Percentiles rank a stretch among this genome's conserved stretches.
phyloP scores from a whole-genome alignment of 352 stramenopile species.

The Pythium utonaiense region DNA sequence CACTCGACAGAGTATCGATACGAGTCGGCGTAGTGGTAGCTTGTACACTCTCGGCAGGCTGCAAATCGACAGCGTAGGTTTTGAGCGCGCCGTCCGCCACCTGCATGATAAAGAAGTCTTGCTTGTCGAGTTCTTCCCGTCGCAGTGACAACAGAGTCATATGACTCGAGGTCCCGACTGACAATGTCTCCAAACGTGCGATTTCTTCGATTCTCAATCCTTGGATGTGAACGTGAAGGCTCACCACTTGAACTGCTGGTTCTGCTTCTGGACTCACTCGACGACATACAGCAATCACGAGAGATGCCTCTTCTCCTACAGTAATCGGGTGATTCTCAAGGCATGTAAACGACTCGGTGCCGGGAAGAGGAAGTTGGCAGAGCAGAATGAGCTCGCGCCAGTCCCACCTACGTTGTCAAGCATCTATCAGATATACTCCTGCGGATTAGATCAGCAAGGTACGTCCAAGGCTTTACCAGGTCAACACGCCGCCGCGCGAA shows the following conservation, averaged over 20 bases:
- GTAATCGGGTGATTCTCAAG: neutral
- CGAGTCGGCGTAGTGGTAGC: neutral
- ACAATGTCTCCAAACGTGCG: no score
- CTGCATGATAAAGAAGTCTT: neutral
- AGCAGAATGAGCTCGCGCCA: slow-evolving; percentile 21
- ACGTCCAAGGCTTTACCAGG: slow-evolving; percentile 15
- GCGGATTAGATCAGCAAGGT: neutral
- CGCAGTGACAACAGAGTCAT: neutral
- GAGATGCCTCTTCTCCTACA: neutral
- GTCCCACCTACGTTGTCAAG: slow-evolving; percentile 21
- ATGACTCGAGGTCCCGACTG: neutral
- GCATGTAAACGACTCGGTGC: slow-evolving; percentile 1
- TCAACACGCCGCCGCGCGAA: slow-evolving; percentile 6
- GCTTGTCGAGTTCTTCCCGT: neutral
- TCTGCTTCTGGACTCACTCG: neutral
- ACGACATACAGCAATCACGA: neutral
- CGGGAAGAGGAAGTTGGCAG: neutral
- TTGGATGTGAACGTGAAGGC: neutral
- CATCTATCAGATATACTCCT: neutral
- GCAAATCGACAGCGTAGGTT: neutral
- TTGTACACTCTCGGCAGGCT: neutral
- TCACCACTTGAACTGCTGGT: neutral
- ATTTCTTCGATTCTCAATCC: neutral
- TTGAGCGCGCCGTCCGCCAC: neutral
- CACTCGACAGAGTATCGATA: neutral